Evolutionary conservation across 768 basidiomycete species (phyloP).

Genomic region (Suillus americanus): DNA sequence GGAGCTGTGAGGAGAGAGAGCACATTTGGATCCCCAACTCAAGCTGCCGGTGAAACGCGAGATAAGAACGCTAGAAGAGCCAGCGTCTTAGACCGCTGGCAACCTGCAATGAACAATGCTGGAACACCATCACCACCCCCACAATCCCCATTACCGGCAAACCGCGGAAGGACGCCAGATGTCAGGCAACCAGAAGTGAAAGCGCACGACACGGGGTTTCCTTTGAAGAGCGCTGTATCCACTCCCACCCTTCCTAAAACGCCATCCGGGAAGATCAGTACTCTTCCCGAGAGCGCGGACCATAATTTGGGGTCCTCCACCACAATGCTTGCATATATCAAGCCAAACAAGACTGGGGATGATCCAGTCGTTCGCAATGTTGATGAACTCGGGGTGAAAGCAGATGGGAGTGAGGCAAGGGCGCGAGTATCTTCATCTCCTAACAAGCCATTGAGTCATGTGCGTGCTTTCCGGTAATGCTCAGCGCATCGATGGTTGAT

Average conservation of each 20-base stretch:
- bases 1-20: slow-evolving; percentile 23
- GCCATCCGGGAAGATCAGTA: slow-evolving; percentile 24
- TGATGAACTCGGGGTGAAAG: slow-evolving; percentile 42
- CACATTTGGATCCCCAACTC: slow-evolving; percentile 29
- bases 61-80: slow-evolving; percentile 33
- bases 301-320: slow-evolving; percentile 67
- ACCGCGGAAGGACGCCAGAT: slow-evolving; percentile 40
- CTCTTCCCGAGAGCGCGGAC: slow-evolving; percentile 25
- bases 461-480: slow-evolving; percentile 78
- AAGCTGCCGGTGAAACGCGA: slow-evolving; percentile 38
- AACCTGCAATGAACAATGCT: slow-evolving; percentile 33
- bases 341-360: slow-evolving; percentile 48
- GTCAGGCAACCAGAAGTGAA: slow-evolving; percentile 25
- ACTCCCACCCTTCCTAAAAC: slow-evolving; percentile 35
- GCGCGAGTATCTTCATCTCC: slow-evolving; percentile 39
- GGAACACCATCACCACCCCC: slow-evolving; percentile 37
- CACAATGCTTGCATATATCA: slow-evolving; percentile 70
- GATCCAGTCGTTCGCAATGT: slow-evolving; percentile 32
- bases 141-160: slow-evolving; percentile 35
- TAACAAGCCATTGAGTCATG: slow-evolving; percentile 76
- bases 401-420: slow-evolving; percentile 34
- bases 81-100: slow-evolving; percentile 77
- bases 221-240: slow-evolving; percentile 43
- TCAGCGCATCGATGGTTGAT: slow-evolving; percentile 47
- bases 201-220: slow-evolving; percentile 32